These are phyloP conservation scores for Microbotryum scabiosae DNA, from an alignment of 1,284 basidiomycete genomes.

Conservation along the genomic window DNA sequence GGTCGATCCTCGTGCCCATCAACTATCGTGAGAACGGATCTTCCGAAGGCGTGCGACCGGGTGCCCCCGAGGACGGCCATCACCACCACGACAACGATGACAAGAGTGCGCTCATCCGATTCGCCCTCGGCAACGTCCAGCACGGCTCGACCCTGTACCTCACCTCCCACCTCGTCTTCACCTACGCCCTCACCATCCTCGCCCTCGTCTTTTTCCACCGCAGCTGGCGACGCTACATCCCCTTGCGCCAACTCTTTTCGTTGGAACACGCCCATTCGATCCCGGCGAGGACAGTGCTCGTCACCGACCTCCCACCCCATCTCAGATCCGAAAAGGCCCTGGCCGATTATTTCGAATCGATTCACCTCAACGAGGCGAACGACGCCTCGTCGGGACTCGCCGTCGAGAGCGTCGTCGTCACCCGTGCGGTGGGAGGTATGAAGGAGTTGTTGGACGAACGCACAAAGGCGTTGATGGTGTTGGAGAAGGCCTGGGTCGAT, in stretches of 20 bases:
- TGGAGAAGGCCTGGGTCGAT: conserved; percentile 77
- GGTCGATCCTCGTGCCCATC: conserved; percentile 74
- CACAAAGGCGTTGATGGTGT: conserved; percentile 62
- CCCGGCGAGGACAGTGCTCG: conserved; percentile 82
- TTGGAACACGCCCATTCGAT: conserved; percentile 90
- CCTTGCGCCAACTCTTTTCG: conserved; percentile 72
- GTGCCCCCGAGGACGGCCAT: conserved; percentile 36
- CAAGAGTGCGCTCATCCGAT: neutral
- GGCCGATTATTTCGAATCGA: conserved; percentile 84
- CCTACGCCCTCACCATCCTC: conserved; percentile 82
- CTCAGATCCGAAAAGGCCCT: conserved; percentile 74
- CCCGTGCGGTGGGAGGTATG: conserved; percentile 68
- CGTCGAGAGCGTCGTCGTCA: conserved; percentile 85
- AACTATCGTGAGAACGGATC: conserved; percentile 68
- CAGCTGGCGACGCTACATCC: conserved; percentile 82
- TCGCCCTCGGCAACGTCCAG: conserved; percentile 33
- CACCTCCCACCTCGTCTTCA: conserved; percentile 74
- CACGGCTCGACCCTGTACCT: conserved; percentile 37
- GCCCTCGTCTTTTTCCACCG: conserved; percentile 76
- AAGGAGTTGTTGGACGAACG: conserved; percentile 64
- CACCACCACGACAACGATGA: conserved; percentile 40
- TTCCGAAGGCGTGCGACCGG: conserved; percentile 46
- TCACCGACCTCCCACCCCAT: conserved; percentile 71
- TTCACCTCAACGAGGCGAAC: conserved; percentile 17
- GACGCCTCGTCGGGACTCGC: conserved; percentile 50